Evolutionary conservation across 306 rosid genomes (phyloP).

Genomic region (Phaseolus lunatus): DNA sequence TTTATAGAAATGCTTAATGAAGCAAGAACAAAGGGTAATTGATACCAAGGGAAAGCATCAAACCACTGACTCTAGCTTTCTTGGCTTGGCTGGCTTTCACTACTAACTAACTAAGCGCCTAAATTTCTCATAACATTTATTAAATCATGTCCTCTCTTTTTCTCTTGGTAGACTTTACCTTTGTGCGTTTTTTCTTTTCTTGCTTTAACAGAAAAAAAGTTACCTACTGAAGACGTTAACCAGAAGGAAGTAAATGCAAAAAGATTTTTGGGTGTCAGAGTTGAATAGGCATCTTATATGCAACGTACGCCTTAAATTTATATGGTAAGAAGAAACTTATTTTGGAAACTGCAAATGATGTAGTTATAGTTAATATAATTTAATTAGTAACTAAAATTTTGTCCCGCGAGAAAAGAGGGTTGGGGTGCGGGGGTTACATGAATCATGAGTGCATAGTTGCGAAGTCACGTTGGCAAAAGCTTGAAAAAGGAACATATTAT

Average conservation of each 20-base stretch:
- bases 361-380: no score
- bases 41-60: background rate
- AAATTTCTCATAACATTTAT: constrained; percentile 2
- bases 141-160: background rate
- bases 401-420: background rate
- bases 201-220: background rate
- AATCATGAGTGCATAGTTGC: constrained; percentile 40
- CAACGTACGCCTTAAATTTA: background rate
- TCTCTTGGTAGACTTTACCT: background rate
- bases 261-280: background rate
- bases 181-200: background rate
- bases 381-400: no score
- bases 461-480: constrained; percentile 45
- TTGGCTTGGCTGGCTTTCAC: background rate
- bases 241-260: constrained; percentile 2
- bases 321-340: background rate
- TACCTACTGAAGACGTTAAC: background rate
- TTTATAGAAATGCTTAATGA: background rate
- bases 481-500: constrained; percentile 35
- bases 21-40: constrained; percentile 2
- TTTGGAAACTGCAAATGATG: background rate
- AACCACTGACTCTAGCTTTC: no score
- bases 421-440: constrained; percentile 10
- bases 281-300: background rate
- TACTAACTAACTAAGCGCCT: background rate